Base-by-base conservation (phyloP, 2,329 filamentous ascomycete species). In the Cordyceps javanica region DNA sequence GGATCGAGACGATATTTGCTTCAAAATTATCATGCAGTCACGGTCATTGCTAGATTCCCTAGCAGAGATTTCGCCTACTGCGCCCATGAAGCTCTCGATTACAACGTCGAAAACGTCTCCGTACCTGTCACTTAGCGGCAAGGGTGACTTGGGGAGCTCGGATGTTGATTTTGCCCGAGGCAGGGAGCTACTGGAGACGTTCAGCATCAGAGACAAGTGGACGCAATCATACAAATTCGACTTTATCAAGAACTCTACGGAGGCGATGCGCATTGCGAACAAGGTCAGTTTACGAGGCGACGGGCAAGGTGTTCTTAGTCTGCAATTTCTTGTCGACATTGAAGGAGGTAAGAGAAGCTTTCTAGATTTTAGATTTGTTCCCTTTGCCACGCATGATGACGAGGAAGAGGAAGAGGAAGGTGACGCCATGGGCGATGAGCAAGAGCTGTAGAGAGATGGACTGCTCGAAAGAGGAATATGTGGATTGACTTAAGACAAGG, bases 241-340 rank as follows among this genome's bases (percentile, higher is more conserved):
- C 56, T 82, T 96, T 54, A 80, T 99, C 68, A 91, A 90, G 70
- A 88, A 89, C 62, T 92, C 93, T 0, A 85, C 85, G 46, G 87
- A 93, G 62, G 93, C 94, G n/a, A 97, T 99, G 93, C 86, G 87
- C 46, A 83, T 91, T 38, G 91, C 92, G 5, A 92, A 83, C 66
- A 99, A 97, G 73, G 92, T 97, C 59, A 96, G 91, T 68, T 81
- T 99, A 60, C 81, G 94, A 16, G 88, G 91, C 0, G 94, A 99
- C 71, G 80, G 82, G 2, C 90, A 96, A 69, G 93, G 94, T 0
- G 93, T 99, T 30, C 72, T 99, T 62, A 97, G 90, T 72, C 75
- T 97, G 69, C 94, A 99, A 68, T 97, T 97, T 67, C 94, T 99
- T 88, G 87, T 99, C 16, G 91, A 97, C 68, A 79, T 92, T 42